phyloP scores from a whole-genome alignment of 2,329 filamentous ascomycete species.

The Alternaria arborescens region DNA sequence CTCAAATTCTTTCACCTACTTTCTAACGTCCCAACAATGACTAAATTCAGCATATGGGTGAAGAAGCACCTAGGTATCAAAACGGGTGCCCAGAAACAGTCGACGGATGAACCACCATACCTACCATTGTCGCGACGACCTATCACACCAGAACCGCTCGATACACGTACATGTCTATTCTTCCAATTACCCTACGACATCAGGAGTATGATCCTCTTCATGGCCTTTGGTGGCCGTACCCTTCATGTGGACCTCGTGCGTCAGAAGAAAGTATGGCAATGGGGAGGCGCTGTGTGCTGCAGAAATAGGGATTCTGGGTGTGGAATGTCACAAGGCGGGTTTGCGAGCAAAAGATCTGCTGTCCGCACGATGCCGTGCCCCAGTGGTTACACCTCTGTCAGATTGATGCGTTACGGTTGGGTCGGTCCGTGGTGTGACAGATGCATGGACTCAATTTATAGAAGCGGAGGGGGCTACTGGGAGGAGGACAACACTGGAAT shows the following conservation, averaged over 20 bases:
- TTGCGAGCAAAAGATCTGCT: no score
- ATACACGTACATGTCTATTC: slow-evolving; percentile 9
- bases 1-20: not conserved
- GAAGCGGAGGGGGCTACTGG: not conserved
- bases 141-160: slow-evolving; percentile 6
- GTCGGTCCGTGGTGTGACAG: not conserved
- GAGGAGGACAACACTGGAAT: slow-evolving; percentile 4
- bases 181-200: slow-evolving; percentile 20
- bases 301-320: not conserved
- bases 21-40: not conserved
- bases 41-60: slow-evolving; percentile 5
- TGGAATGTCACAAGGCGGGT: no score
- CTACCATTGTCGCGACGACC: slow-evolving; percentile 10
- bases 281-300: slow-evolving; percentile 7
- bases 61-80: not conserved
- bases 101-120: slow-evolving; percentile 6
- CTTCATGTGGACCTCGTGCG: slow-evolving; percentile 16
- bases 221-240: slow-evolving; percentile 13
- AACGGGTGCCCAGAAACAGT: not conserved
- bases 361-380: no score
- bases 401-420: not conserved
- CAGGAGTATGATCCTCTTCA: slow-evolving; percentile 6
- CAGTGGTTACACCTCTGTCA: no score
- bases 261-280: slow-evolving; percentile 7
- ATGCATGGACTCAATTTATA: not conserved